Base-by-base conservation (phyloP, 129 eudicot species). In the Mikania micrantha region DNA sequence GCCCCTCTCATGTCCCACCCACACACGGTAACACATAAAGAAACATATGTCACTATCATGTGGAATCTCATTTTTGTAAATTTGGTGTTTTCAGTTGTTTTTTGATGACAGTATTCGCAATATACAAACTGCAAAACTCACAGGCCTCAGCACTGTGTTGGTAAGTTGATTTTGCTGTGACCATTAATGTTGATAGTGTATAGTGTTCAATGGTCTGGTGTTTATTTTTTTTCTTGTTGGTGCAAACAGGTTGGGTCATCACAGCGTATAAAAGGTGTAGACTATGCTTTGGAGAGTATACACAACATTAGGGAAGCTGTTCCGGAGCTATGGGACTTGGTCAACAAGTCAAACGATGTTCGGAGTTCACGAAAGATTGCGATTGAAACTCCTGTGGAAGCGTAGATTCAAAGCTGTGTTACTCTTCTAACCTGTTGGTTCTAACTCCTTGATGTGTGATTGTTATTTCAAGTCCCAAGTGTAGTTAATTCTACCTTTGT, bases 71-170 rank as follows among this genome's bases (percentile, higher is more conserved):
- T 38, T 0, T 4, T 32, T 19, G 12, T 39, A 8, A 48, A 40
- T 60, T 60, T 61, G 58, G 49, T 57, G 25, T 77, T 47, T 35
- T 56, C 88, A 94, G 99, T 58, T 94, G 73, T 94, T 94, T 79
- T 92, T 92, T 36, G 96, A 92, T 69, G 98, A 92, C 67, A 88
- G 96, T 16, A 48, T 79, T 9, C 91, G 99, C 57, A 89, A 94
- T 67, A 31, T 94, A 67, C 86, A 87, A 64, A 78, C 88, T 40
- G 97, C 86, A 12, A 86, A 80, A 45, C 36, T 59, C 41, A 25
- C 79, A 41, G 95, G 97, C 21, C 91, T 94, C 8, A 78, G 72
- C 29, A 88, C 96, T 13, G 91, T 92, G 44, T 78, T 82, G 91
- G 98, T 92, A 85, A 72, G 85, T 63, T 47, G 17, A 41, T 63